phyloP scores from a whole-genome alignment of 78 protist genomes.

The slime mould (Dictyostelium discoideum) region dicty_2.7 NC_007088.5:7610001-7610500 shows the following conservation, averaged over 20 bases:
- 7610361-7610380: background rate
- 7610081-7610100: slow-evolving; percentile 52
- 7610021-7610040: slow-evolving; percentile 40
- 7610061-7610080: background rate
- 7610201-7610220: no score
- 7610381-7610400: background rate
- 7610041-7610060: background rate
- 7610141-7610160: background rate
- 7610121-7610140: no score
- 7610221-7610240: slow-evolving; percentile 3
- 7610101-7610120: no score
- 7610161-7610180: no score
- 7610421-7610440: background rate
- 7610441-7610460: no score
- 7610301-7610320: slow-evolving; percentile 28
- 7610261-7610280: background rate
- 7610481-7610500: background rate
- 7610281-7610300: slow-evolving; percentile 14
- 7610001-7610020: slow-evolving; percentile 57
- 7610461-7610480: background rate
- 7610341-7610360: background rate
- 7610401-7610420: background rate
- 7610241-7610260: slow-evolving; percentile 26
- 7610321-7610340: slow-evolving; percentile 62
- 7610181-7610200: background rate